Conservation (phyloP, 208 protist species). For the Acanthamoeba castellanii region DNA sequence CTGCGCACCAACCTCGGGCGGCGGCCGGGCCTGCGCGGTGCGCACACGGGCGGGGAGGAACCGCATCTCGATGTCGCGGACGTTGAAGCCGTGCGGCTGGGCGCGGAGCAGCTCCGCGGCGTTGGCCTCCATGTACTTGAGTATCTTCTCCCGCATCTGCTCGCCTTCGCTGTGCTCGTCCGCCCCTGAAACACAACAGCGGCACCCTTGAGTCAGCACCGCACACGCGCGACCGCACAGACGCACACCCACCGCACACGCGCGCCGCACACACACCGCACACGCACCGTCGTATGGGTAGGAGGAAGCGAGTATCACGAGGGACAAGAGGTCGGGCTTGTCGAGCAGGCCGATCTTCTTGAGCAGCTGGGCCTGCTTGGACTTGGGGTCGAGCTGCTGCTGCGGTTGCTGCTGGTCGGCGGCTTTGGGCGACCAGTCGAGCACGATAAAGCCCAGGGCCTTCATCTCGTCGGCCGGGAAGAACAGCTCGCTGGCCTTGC, state of each 20-base stretch:
- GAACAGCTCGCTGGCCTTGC: constrained; percentile 22
- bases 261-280: neutral
- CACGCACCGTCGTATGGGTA: neutral
- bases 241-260: neutral
- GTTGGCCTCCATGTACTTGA: constrained; percentile 7
- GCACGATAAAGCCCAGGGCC: neutral
- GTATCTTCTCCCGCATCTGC: neutral
- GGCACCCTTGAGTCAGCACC: too few species aligned
- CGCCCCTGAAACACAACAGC: neutral
- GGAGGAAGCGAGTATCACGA: neutral
- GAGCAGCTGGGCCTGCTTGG: constrained; percentile 21
- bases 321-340: constrained; percentile 5
- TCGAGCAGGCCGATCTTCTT: neutral
- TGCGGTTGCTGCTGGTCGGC: neutral
- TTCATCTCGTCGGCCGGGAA: constrained; percentile 43
- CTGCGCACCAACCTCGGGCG: neutral
- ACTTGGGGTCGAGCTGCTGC: constrained; percentile 14
- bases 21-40: neutral
- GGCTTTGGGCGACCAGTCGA: neutral
- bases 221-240: neutral
- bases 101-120: neutral
- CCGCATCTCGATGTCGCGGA: neutral
- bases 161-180: neutral
- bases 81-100: neutral
- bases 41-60: neutral